Evolutionary conservation across 1,284 basidiomycete genomes (phyloP).

Genomic region (Cerioporus squamosus): DNA sequence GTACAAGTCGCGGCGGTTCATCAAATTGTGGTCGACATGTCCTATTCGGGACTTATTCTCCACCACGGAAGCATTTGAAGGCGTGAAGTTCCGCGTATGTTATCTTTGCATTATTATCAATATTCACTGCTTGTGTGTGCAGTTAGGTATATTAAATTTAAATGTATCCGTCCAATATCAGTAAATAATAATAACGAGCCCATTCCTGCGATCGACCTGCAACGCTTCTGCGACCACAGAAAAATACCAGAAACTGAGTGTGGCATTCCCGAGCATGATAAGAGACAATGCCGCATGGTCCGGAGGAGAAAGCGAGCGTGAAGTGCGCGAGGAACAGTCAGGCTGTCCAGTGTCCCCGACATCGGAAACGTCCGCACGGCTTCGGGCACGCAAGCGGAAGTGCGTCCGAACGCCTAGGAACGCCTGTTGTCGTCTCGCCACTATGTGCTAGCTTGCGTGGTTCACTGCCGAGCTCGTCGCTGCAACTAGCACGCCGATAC

Average conservation of each 20-base stretch:
- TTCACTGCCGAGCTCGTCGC: not conserved
- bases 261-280: no score
- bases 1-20: constrained; percentile 2
- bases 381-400: constrained; percentile 13
- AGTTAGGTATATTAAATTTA: no score
- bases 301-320: not conserved
- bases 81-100: no score
- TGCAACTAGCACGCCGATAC: not conserved
- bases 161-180: no score
- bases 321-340: not conserved
- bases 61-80: not conserved
- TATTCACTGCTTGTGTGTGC: no score
- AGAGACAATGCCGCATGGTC: not conserved
- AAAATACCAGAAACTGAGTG: no score
- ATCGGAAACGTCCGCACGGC: constrained; percentile 13
- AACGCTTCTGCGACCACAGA: no score
- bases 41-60: not conserved
- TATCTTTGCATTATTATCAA: no score
- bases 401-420: constrained; percentile 13
- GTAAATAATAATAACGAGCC: no score
- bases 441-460: constrained; percentile 15
- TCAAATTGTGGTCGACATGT: constrained; percentile 8
- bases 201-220: no score
- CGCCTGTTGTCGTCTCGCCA: constrained; percentile 16
- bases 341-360: constrained; percentile 8